Evolutionary conservation across 2,329 filamentous ascomycete species (phyloP).

Genomic region (Fusarium paranaense): DNA sequence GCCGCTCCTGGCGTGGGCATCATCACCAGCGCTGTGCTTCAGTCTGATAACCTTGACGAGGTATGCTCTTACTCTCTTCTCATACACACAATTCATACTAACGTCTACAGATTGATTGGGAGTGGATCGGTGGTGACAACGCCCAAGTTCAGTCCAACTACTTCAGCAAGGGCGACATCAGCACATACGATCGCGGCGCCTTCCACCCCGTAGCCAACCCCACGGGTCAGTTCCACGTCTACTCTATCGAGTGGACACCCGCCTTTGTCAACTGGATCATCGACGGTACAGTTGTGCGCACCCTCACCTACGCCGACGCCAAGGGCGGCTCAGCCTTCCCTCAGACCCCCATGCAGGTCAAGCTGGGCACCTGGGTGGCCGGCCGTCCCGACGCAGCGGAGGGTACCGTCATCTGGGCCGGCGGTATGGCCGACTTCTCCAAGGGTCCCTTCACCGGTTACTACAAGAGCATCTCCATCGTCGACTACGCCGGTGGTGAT

Average conservation of each 20-base stretch:
- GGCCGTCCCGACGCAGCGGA: conserved; percentile 67
- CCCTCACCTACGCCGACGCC: conserved; percentile 69
- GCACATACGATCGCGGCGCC: conserved; percentile 71
- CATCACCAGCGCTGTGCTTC: conserved; percentile 80
- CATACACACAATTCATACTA: background rate
- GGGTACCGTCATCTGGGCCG: conserved; percentile 79
- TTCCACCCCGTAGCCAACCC: conserved; percentile 65
- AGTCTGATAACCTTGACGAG: conserved; percentile 79
- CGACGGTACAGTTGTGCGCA: conserved; percentile 70
- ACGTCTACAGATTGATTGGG: conserved; percentile 76
- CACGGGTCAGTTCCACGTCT: conserved; percentile 68
- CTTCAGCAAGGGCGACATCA: conserved; percentile 77
- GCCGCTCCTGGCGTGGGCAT: conserved; percentile 79
- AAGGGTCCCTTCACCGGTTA: conserved; percentile 57
- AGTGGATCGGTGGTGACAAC: conserved; percentile 79
- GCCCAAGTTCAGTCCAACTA: conserved; percentile 86
- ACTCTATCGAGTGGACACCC: conserved; percentile 75
- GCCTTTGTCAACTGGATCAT: conserved; percentile 73
- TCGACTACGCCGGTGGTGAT: conserved; percentile 57
- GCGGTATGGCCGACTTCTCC: conserved; percentile 63
- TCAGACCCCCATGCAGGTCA: conserved; percentile 78
- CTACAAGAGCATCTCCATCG: conserved; percentile 59
- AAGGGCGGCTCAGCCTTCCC: conserved; percentile 70
- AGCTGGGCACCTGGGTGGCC: conserved; percentile 75
- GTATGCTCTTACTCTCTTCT: background rate